Evolutionary conservation across 1,284 basidiomycete genomes (phyloP).

Genomic region (Pterulicium gracile): DNA sequence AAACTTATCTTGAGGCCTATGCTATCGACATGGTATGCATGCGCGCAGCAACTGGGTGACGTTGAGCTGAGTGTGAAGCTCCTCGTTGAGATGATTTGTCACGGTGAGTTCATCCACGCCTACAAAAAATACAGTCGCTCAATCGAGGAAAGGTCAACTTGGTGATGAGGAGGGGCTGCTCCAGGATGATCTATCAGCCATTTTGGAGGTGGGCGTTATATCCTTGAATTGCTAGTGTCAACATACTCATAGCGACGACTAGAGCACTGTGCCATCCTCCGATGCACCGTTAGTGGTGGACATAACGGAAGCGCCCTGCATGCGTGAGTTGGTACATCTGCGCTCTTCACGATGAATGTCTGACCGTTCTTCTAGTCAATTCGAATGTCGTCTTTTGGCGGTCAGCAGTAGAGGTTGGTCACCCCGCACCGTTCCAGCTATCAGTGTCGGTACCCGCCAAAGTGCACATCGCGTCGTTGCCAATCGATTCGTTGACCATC

Average conservation of each 20-base stretch:
- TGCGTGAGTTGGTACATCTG: conserved; percentile 36
- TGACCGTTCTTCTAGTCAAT: conserved; percentile 36
- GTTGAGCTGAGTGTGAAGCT: conserved; percentile 65
- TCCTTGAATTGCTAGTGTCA: conserved; percentile 4
- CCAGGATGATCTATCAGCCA: conserved; percentile 56
- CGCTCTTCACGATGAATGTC: conserved; percentile 2
- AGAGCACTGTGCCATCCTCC: conserved; percentile 61
- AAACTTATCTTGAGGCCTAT: conserved; percentile 58
- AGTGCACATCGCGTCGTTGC: conserved; percentile 38
- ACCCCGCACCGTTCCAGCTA: conserved; percentile 63
- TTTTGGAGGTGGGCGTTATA: conserved; percentile 38
- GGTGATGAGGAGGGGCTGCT: conserved; percentile 32
- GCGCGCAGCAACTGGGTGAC: conserved; percentile 65
- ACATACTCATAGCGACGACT: conserved; percentile 7
- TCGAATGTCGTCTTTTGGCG: conserved; percentile 63
- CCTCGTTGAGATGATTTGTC: conserved; percentile 71
- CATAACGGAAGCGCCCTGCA: conserved; percentile 44
- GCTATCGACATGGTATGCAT: conserved; percentile 68
- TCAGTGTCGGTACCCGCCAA: conserved; percentile 37
- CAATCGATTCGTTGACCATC: conserved; percentile 48
- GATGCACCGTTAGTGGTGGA: conserved; percentile 51
- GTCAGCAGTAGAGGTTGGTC: conserved; percentile 46
- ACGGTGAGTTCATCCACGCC: conserved; percentile 35
- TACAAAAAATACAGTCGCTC: conserved; percentile 5
- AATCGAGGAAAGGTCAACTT: conserved; percentile 16